Evolutionary conservation across 106 monocot genomes (phyloP).

Genomic region (Dendrobium chrysotoxum): DNA sequence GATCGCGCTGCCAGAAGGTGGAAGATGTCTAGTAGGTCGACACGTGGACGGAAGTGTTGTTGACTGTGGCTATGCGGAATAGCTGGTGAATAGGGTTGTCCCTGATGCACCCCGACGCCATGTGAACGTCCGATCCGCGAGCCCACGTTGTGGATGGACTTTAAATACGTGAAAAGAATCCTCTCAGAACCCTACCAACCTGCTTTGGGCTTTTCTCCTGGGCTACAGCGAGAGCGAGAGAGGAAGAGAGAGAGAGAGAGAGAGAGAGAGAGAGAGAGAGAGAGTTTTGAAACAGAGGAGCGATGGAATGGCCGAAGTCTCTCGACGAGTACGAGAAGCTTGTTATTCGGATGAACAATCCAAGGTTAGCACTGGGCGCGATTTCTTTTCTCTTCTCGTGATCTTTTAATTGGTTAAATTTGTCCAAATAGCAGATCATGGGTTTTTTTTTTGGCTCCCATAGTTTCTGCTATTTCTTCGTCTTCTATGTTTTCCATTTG

Average conservation of each 20-base stretch:
- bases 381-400: neutral
- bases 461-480: neutral
- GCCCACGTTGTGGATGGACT: neutral
- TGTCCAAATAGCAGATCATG: neutral
- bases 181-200: neutral
- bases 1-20: neutral
- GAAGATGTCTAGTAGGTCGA: neutral
- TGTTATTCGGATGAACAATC: constrained; percentile 59
- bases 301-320: constrained; percentile 30
- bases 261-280: neutral
- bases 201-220: neutral
- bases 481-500: neutral
- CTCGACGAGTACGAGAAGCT: constrained; percentile 67
- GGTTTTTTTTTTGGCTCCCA: neutral
- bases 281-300: neutral
- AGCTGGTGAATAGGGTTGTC: neutral
- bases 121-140: constrained; percentile 3
- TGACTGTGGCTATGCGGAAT: neutral
- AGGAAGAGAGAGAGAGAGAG: no score
- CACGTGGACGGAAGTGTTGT: neutral
- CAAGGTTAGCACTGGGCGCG: constrained; percentile 22
- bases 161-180: constrained; percentile 4
- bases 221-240: neutral
- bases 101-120: neutral
- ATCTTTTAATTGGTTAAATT: neutral